Evolutionary conservation across 1,139 yeast genomes (phyloP).

Genomic region (Eremothecium gossypii): DNA sequence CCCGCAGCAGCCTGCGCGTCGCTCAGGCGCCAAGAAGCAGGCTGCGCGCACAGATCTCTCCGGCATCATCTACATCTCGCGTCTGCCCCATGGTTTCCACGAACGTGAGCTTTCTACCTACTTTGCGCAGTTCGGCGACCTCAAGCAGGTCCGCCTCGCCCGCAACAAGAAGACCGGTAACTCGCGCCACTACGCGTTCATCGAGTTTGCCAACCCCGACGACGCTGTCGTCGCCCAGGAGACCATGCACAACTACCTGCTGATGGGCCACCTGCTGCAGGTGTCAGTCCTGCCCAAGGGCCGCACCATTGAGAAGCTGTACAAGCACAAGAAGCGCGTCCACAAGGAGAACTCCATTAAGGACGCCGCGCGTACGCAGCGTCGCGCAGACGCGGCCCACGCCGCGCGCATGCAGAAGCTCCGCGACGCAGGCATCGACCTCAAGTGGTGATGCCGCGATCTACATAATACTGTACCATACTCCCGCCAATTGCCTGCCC

Average conservation of each 20-base stretch:
- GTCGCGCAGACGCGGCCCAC: conserved; percentile 26
- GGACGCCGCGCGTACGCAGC: conserved; percentile 29
- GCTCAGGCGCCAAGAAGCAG: conserved; percentile 9
- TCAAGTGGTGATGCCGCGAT: conserved; percentile 20
- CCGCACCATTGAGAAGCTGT: conserved; percentile 52
- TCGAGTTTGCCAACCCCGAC: conserved; percentile 65
- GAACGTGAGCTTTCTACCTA: conserved; percentile 67
- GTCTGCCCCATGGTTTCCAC: conserved; percentile 88
- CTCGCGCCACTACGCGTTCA: conserved; percentile 86
- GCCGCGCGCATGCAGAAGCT: conserved; percentile 28
- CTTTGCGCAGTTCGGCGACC: conserved; percentile 83
- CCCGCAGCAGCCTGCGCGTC: conserved; percentile 24
- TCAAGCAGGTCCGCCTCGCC: conserved; percentile 67
- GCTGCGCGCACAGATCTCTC: conserved; percentile 25
- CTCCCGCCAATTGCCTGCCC: background rate
- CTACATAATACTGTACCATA: background rate
- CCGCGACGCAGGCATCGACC: conserved; percentile 29
- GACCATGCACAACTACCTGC: conserved; percentile 87
- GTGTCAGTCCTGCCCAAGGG: conserved; percentile 45
- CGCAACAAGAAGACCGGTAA: conserved; percentile 87
- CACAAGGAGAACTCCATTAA: conserved; percentile 37
- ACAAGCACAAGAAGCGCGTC: conserved; percentile 44
- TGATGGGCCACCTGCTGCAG: conserved; percentile 77
- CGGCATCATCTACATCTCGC: conserved; percentile 80
- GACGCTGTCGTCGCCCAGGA: conserved; percentile 88